Percentiles rank a stretch among this genome's conserved stretches.
Evolutionary conservation across 2,329 filamentous ascomycete genomes (phyloP).

Genomic region (Clarireedia hainanense): DNA sequence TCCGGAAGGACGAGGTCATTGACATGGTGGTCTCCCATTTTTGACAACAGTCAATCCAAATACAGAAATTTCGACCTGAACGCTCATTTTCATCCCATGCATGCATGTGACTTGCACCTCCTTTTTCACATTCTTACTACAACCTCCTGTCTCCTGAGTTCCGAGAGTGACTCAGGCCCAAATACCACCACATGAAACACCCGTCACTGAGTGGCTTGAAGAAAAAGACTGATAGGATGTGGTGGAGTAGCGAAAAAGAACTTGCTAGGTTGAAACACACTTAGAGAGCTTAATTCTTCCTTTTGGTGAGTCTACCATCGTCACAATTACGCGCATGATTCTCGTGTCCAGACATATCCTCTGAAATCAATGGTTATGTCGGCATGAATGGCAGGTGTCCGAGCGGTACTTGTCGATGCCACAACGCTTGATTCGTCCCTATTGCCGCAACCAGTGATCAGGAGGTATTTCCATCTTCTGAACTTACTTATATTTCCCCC

Average conservation of each 20-base stretch:
- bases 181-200: conserved; percentile 1
- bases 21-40: background rate
- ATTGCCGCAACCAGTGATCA: too few species aligned
- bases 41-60: background rate
- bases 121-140: background rate
- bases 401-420: too few species aligned
- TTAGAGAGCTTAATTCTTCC: background rate
- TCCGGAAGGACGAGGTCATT: background rate
- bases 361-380: background rate
- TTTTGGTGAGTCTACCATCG: background rate
- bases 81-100: background rate
- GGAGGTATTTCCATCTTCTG: too few species aligned
- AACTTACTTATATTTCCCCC: too few species aligned
- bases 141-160: background rate
- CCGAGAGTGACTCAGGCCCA: background rate
- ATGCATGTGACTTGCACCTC: background rate
- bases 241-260: background rate
- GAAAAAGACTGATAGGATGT: background rate
- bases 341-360: background rate
- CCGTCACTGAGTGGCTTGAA: background rate
- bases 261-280: background rate
- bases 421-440: too few species aligned
- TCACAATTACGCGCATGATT: too few species aligned
- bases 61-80: background rate
- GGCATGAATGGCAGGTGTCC: background rate